phyloP scores from a whole-genome alignment of 2,329 filamentous ascomycete species.

The Talaromyces sp. region DNA sequence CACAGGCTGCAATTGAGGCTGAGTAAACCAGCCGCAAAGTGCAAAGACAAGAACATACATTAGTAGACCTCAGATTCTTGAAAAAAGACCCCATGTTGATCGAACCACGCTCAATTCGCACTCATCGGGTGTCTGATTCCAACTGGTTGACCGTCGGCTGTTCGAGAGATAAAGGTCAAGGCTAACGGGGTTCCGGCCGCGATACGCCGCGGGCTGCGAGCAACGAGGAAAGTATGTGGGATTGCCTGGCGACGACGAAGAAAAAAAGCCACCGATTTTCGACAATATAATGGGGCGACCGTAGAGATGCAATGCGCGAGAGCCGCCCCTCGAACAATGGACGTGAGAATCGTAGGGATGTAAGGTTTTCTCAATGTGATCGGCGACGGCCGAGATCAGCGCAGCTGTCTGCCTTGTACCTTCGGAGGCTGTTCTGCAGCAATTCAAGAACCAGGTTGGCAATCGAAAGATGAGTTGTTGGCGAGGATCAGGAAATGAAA shows the following conservation, averaged over 20 bases:
- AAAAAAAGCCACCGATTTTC: not conserved
- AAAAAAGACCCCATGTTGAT: conserved; percentile 41
- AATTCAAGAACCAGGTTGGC: not conserved
- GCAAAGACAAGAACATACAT: conserved; percentile 27
- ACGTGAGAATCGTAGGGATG: not conserved
- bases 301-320: not conserved
- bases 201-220: not conserved
- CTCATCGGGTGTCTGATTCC: conserved; percentile 1
- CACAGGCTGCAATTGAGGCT: not conserved
- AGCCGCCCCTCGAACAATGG: not conserved
- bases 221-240: not conserved
- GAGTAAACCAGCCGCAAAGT: not conserved
- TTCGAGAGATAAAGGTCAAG: not conserved
- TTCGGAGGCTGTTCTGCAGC: not conserved
- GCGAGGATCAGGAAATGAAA: not conserved
- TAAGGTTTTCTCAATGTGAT: not conserved
- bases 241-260: not conserved
- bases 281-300: not conserved
- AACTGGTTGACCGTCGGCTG: not conserved
- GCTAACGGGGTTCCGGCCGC: not conserved
- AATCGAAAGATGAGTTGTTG: not conserved
- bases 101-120: not conserved
- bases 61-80: conserved; percentile 39
- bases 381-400: not conserved
- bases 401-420: not conserved